These are phyloP conservation scores for Bocquillonia castaneifolia DNA, from an alignment of 441 rosid genomes.

Conservation along the genomic window DNA sequence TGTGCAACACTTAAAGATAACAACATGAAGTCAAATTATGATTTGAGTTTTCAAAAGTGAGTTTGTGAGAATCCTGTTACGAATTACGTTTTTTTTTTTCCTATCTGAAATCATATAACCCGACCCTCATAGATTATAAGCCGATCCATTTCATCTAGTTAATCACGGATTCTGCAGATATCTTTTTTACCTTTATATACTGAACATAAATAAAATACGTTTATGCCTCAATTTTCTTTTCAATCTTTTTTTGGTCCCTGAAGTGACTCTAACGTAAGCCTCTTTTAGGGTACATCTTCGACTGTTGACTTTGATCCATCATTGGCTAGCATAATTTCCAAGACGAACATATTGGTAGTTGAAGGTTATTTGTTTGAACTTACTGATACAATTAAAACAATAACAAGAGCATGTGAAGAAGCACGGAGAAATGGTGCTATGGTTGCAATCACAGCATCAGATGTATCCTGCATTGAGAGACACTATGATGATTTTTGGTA, in stretches of 20 bases:
- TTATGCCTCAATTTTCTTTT: background rate
- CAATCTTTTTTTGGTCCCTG: background rate
- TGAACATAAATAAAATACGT: background rate
- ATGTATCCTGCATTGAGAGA: constrained; percentile 83
- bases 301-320: constrained; percentile 61
- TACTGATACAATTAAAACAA: constrained; percentile 79
- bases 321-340: constrained; percentile 68
- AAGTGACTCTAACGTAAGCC: constrained; percentile 9
- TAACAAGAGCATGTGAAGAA: constrained; percentile 78
- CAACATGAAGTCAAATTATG: background rate
- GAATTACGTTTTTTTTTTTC: background rate
- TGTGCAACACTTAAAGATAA: background rate
- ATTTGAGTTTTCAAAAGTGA: background rate
- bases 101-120: background rate
- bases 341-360: constrained; percentile 70
- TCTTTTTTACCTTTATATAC: background rate
- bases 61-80: background rate
- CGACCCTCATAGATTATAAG: background rate
- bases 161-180: background rate
- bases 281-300: constrained; percentile 81
- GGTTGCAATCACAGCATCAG: constrained; percentile 91
- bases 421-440: constrained; percentile 71
- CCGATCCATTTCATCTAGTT: background rate
- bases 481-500: constrained; percentile 95
- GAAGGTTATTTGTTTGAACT: constrained; percentile 96